Base-by-base conservation (phyloP, 495 filamentous ascomycete genomes). In the Hamigera avellanea region DNA sequence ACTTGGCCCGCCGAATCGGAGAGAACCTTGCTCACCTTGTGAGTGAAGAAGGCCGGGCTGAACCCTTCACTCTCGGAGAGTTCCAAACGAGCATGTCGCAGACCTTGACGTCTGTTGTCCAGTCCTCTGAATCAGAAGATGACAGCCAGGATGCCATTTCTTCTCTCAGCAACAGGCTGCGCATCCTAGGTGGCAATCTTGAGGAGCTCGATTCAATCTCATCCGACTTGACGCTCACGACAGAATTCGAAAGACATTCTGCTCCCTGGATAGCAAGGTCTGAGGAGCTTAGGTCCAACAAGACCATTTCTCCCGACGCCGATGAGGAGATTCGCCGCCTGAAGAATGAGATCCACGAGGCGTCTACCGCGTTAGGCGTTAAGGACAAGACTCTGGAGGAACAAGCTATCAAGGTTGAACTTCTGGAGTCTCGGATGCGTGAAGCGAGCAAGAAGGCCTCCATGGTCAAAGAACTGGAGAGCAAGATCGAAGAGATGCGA, bases 301-400 rank as follows among this genome's bases (percentile, higher is more conserved):
- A 86, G 56, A 76, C 71, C 2, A 70, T 80, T n/a, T 77, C 81
- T 1, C 65, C 82, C 7, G 84, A 93, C 43, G 78, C 79, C 6
- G 86, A 95, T 46, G 75, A 85, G 41, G 80, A 88, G 47, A 71
- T 87, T 29, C 75, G 73, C 8, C 73, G 75, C 13, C 61, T 93
- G 23, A 81, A 78, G 48, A 81, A 86, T 29, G 80, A 89, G 37
- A 78, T 65, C 52, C 75, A 81, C 75, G 49, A 78, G 46, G 53
- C 64, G 14, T 57, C 63, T 8, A 50, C 72, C 66, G 46, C 76
- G 76, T 46, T 86, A 8, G 73, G 76, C 2, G 81, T 94, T 41
- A 93, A 93, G 56, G 89, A 94, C 49, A 91, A 95, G 57, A 83
- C 85, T 4, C 79, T 96, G 30, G 88, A 95, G 70, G 75, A 82